Evolutionary conservation across 129 eudicot genomes (phyloP), one percentile per base, ranked within the genome.

Genomic region (Pseudognaphalium luteoalbum): DNA sequence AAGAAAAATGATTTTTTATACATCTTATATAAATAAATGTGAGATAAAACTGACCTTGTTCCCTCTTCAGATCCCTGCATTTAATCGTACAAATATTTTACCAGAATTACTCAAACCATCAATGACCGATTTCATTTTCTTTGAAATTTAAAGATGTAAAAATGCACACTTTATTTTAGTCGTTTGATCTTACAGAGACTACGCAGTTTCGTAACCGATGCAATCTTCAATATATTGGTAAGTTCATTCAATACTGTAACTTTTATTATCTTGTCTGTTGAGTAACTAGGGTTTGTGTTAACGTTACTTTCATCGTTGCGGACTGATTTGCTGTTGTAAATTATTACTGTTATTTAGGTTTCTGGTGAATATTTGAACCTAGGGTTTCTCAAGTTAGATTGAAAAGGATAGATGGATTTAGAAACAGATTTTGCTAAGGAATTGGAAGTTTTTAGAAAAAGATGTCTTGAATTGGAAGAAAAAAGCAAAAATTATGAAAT

Each of bases 391-490:
- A 56, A 22, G 66, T 66, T 68, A 69, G 39, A 14, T 20, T 60
- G 37, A 33, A 11, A 33, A 20, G 57, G 63, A 67, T 29, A 22
- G 42, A 78, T 69, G 79, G 75, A 34, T 32, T 0, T 1, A 30
- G 74, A 60, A 73, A 71, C 10, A n/a, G 81, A 41, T 81, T 54
- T 64, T 30, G 80, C 51, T 76, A 70, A 35, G 50, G 83, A 87
- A 42, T 30, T 72, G 50, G 80, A 73, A 50, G 39, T 12, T 59
- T 73, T 72, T 15, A 58, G 76, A 19, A 79, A 56, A 19, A 70
- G 33, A 29, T 83, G 84, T 62, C 51, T 67, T 37, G 86, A 81
- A 12, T 79, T 75, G 58, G 84, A 77, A 74, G 81, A 78, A 54
- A 86, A 75, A 50, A 60, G 74, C 54, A 75, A 71, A 72, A 54